phyloP scores from a whole-genome alignment of 768 basidiomycete species.

The Suillus hirtellus region DNA sequence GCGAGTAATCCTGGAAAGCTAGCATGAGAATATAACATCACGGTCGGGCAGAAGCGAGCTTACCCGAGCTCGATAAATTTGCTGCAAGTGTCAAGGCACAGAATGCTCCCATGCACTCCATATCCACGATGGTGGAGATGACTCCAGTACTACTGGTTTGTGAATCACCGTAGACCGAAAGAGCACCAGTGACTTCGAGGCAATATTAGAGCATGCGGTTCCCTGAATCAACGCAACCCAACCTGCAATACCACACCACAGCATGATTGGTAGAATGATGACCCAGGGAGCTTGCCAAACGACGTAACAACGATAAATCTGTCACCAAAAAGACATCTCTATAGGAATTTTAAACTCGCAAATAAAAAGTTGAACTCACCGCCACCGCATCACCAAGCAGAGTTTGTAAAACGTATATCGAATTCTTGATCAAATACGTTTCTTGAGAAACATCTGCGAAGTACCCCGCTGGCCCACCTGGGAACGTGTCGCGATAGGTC shows the following conservation, averaged over 20 bases:
- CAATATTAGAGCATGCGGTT: not conserved
- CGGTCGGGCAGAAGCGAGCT: constrained; percentile 3
- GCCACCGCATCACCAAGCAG: constrained; percentile 12
- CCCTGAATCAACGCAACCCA: not conserved
- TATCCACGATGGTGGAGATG: not conserved
- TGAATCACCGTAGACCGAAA: constrained; percentile 8
- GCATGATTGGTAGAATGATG: constrained; percentile 13
- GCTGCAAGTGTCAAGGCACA: constrained; percentile 9
- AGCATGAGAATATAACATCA: not conserved
- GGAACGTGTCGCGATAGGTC: constrained; percentile 17
- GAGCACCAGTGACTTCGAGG: constrained; percentile 5
- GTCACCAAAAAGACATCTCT: not conserved
- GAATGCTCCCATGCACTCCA: constrained; percentile 8
- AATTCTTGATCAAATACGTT: constrained; percentile 26
- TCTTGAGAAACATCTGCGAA: constrained; percentile 16
- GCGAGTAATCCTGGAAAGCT: not conserved
- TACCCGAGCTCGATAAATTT: constrained; percentile 5
- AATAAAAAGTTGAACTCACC: not conserved
- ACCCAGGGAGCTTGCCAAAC: constrained; percentile 17
- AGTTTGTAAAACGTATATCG: constrained; percentile 19
- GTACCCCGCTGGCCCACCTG: constrained; percentile 25
- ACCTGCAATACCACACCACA: constrained; percentile 14
- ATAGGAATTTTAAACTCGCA: not conserved
- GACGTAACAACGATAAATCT: constrained; percentile 20
- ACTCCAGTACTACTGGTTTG: not conserved